Evolutionary conservation across 257 asterid species (phyloP), one percentile per base, ranked within the genome.

Genomic region (Gynochthodes officinalis): DNA sequence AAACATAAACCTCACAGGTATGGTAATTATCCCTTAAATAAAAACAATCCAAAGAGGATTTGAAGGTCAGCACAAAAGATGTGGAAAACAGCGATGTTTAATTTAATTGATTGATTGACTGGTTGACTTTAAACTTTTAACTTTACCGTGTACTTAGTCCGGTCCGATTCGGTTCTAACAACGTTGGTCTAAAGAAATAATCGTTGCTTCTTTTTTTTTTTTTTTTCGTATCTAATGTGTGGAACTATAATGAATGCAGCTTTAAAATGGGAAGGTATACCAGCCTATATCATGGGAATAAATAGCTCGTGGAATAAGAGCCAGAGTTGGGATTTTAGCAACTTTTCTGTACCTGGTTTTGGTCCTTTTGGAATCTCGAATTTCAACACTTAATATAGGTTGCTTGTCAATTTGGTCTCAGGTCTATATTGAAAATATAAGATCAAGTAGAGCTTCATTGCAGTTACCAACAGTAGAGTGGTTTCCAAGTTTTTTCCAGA

Each of bases 381-480:
- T 89, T 68, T 81, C 97, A 21, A 37, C 95, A 6, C 87, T 86
- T 39, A 82, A 91, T 54, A 87, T 91, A 3, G 97, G 98, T 25
- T 86, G 87, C 37, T 93, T 96, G 96, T 93, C 98, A 4, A 90
- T 93, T 60, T 93, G 98, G 96, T 84, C 87, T 62, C 97, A 93
- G 93, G 98, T 93, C 58, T 28, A 25, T 2, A 7, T 37, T 7
- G 4, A 37, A 37, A 37, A 37, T 2, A 7, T 7, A 2, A 37
- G 6, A 37, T 7, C 3, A 3, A 37, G 42, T 7, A 37, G 4
- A 3, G 4, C 39, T 19, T 2, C 25, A 12, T 70, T 21, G 53
- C 39, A 15, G 11, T 42, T 8, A n/a, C 25, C 5, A 33, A 21
- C 30, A 64, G 7, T 2, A 4, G 28, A 53, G 28, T n/a, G 11